phyloP scores from a whole-genome alignment of 331 rosid genomes.

The Quercus lobata region DNA sequence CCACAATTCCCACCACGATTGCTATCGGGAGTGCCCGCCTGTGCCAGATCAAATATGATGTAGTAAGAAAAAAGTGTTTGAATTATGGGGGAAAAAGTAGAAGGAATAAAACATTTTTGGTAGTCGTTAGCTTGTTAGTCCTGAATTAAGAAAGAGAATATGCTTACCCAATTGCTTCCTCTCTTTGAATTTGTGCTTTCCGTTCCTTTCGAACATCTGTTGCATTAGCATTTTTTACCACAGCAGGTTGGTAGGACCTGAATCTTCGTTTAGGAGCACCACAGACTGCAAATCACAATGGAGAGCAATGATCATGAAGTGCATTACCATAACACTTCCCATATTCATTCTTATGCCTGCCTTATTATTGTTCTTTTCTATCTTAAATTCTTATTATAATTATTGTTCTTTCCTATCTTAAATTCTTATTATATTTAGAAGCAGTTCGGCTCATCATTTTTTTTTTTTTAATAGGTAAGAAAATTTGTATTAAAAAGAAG shows the following conservation, averaged over 20 bases:
- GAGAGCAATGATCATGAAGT: neutral
- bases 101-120: neutral
- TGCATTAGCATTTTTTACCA: constrained; percentile 45
- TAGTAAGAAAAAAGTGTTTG: neutral
- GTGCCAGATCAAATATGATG: neutral
- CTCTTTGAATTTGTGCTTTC: constrained; percentile 59
- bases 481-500: too few species aligned
- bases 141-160: neutral
- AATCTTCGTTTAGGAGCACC: constrained; percentile 92
- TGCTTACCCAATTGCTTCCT: constrained; percentile 72
- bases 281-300: constrained; percentile 53
- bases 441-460: too few species aligned
- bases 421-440: neutral
- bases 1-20: constrained; percentile 61
- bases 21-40: constrained; percentile 78
- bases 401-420: neutral
- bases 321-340: neutral
- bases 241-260: constrained; percentile 55
- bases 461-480: too few species aligned
- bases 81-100: neutral
- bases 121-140: neutral
- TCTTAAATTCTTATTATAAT: neutral
- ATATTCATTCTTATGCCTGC: neutral
- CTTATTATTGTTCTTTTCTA: neutral
- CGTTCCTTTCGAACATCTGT: constrained; percentile 50